Percentiles rank a stretch among this genome's conserved stretches.
These are phyloP conservation scores for Fusarium falciforme DNA, from an alignment of 2,329 filamentous ascomycete species.

Conservation along the genomic window DNA sequence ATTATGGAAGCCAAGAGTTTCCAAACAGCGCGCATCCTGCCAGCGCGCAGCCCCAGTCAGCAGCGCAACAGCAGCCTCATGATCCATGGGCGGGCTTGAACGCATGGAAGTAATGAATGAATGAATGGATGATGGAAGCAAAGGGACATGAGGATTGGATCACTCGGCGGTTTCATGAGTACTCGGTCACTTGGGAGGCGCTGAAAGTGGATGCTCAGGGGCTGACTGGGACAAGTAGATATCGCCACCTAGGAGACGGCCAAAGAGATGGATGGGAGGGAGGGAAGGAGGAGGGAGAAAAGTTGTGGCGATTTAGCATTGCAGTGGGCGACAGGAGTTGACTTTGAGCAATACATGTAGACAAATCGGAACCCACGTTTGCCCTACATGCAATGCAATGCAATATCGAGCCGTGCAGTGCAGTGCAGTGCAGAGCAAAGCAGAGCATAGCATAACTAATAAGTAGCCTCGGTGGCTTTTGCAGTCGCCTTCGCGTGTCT, in stretches of 20 bases:
- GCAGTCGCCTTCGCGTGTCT: constrained; percentile 14
- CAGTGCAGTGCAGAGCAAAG: too few species aligned
- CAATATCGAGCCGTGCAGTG: not conserved
- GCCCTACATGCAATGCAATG: not conserved
- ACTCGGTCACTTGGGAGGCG: not conserved
- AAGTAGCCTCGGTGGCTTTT: not conserved
- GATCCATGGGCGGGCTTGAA: constrained; percentile 66
- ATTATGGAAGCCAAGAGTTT: constrained; percentile 58
- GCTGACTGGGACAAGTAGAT: not conserved
- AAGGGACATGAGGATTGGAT: not conserved
- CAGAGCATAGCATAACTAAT: not conserved
- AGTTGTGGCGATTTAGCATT: not conserved
- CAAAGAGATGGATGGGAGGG: constrained; percentile 2
- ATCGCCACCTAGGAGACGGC: not conserved
- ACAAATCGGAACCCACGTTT: constrained; percentile 22
- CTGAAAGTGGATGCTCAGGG: not conserved
- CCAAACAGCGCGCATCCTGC: constrained; percentile 39
- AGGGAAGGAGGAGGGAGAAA: not conserved
- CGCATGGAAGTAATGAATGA: constrained; percentile 59
- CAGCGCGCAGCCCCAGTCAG: constrained; percentile 44
- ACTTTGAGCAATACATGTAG: constrained; percentile 23
- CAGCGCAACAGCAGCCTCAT: constrained; percentile 53
- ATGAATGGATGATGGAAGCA: not conserved
- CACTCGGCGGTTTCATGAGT: not conserved
- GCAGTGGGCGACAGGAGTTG: constrained; percentile 3